Percentiles rank a stretch among this genome's conserved stretches.
Conservation (phyloP, 208 protist species). For the Trypanosoma scelopori region DNA sequence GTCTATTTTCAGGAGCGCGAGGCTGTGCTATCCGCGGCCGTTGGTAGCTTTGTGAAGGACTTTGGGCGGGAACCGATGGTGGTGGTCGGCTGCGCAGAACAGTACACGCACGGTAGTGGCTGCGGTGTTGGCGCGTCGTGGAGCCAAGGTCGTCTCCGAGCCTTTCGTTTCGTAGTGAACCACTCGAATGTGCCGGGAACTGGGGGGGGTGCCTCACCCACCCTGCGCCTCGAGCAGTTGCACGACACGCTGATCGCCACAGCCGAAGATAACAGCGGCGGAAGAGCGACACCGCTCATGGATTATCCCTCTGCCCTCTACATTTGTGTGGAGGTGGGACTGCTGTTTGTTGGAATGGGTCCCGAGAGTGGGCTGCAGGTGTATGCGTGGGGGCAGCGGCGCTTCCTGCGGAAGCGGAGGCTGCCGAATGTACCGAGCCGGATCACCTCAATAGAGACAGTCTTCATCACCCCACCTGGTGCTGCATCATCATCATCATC, state of each 20-base stretch:
- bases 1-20: slow-evolving; percentile 71
- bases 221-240: slow-evolving; percentile 56
- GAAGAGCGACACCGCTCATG: slow-evolving; percentile 9
- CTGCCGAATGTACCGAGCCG: slow-evolving; percentile 61
- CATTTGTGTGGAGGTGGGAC: slow-evolving; percentile 69
- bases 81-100: slow-evolving; percentile 48
- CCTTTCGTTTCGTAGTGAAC: slow-evolving; percentile 55
- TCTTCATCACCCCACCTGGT: slow-evolving; percentile 60
- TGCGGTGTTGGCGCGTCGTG: slow-evolving; percentile 50
- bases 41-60: slow-evolving; percentile 72
- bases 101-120: slow-evolving; percentile 74
- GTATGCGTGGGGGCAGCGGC: slow-evolving; percentile 67
- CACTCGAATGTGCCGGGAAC: slow-evolving; percentile 2
- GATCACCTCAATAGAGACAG: slow-evolving; percentile 76
- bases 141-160: slow-evolving; percentile 56
- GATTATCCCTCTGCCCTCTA: slow-evolving; percentile 78
- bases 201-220: neutral
- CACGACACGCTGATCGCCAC: slow-evolving; percentile 60
- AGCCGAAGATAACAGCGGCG: neutral
- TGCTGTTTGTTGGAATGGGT: slow-evolving; percentile 78
- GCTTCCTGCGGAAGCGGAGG: slow-evolving; percentile 65
- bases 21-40: slow-evolving; percentile 48
- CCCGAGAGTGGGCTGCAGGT: slow-evolving; percentile 62
- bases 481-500: slow-evolving; percentile 24
- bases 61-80: slow-evolving; percentile 77